These are phyloP conservation scores for Calonectria ilicicola DNA, from an alignment of 2,329 filamentous ascomycete species.

Conservation along the genomic window DNA sequence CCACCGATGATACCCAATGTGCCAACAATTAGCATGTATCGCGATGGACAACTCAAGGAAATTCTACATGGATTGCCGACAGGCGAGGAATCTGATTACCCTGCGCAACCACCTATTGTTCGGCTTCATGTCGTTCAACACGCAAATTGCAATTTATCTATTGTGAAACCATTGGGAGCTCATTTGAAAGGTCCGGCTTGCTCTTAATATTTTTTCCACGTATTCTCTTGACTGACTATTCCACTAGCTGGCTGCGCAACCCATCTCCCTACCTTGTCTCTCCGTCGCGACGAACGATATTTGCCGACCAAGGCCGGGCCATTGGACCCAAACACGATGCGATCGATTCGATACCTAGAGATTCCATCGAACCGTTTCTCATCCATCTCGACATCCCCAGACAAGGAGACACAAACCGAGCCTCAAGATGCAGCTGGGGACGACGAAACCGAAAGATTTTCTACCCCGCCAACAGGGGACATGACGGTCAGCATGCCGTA, in stretches of 20 bases:
- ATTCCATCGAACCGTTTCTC: background rate
- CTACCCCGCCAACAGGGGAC: constrained; percentile 2
- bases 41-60: background rate
- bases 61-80: background rate
- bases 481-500: background rate
- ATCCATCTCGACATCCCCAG: constrained; percentile 7
- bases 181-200: background rate
- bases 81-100: background rate
- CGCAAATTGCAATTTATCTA: background rate
- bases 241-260: constrained; percentile 12
- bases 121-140: background rate
- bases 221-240: background rate
- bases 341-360: background rate
- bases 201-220: background rate
- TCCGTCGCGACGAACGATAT: constrained; percentile 21
- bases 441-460: background rate
- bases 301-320: background rate
- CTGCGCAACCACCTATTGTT: background rate
- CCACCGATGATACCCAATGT: background rate
- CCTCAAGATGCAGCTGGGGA: background rate
- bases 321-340: background rate
- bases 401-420: background rate
- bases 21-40: background rate
- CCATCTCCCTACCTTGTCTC: constrained; percentile 10
- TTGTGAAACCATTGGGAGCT: background rate